A percentile compares a stretch with the other conserved stretches of the same genome.
Conservation (phyloP, 331 rosid species). For the Malus hybrid region DNA sequence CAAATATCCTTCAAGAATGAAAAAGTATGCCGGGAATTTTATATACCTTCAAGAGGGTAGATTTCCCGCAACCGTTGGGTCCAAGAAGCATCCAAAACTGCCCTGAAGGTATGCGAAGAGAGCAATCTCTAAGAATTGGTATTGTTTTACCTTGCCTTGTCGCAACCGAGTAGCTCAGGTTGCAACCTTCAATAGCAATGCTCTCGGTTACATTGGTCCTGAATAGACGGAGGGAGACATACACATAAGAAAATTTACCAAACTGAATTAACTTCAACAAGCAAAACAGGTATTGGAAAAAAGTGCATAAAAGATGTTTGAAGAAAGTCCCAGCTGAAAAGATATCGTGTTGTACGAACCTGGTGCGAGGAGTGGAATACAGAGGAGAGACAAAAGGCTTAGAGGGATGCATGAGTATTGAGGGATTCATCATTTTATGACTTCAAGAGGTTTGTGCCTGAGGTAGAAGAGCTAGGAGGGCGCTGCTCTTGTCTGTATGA, state of each 20-base stretch:
- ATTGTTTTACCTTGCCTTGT: constrained; percentile 36
- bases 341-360: not conserved
- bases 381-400: not conserved
- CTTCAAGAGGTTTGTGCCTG: not conserved
- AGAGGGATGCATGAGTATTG: not conserved
- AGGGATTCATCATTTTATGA: not conserved
- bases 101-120: constrained; percentile 68
- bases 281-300: not conserved
- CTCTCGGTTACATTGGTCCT: constrained; percentile 30
- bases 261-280: not conserved
- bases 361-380: not conserved
- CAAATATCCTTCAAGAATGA: not conserved
- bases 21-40: not conserved
- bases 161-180: constrained; percentile 48
- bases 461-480: not conserved
- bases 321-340: not conserved
- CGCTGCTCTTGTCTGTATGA: not conserved
- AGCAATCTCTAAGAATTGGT: constrained; percentile 62
- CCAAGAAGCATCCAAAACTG: constrained; percentile 96
- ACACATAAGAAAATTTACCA: not conserved
- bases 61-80: constrained; percentile 84
- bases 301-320: not conserved
- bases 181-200: constrained; percentile 55
- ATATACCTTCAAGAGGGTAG: constrained; percentile 75
- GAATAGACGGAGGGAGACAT: not conserved